A percentile compares a stretch with the other conserved stretches of the same genome.
phyloP scores from a whole-genome alignment of 2,329 filamentous ascomycete species.

The Alternaria ethzedia region DNA sequence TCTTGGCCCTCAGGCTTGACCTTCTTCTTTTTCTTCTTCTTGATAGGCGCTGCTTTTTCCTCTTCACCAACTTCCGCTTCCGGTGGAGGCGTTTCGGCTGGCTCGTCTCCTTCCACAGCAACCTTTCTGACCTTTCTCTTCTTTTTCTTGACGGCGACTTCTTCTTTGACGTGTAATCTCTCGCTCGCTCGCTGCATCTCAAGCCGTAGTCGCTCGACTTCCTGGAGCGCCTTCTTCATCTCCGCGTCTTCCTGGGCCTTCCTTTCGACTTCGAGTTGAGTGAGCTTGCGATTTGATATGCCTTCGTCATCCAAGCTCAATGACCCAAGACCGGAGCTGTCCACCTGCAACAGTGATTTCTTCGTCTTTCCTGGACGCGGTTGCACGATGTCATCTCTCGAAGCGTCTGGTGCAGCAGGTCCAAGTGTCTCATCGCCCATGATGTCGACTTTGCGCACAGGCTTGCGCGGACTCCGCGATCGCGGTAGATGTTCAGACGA shows the following conservation, averaged over 20 bases:
- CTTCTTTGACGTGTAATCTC: constrained; percentile 72
- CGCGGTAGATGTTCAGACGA: constrained; percentile 27
- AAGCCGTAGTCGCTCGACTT: constrained; percentile 83
- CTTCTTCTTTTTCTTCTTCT: constrained; percentile 55
- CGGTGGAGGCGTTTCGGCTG: constrained; percentile 53
- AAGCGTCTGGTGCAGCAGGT: constrained; percentile 37
- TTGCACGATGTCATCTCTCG: constrained; percentile 41
- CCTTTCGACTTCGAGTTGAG: constrained; percentile 65
- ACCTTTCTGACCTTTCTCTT: constrained; percentile 56
- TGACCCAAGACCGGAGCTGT: constrained; percentile 79
- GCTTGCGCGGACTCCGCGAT: constrained; percentile 38
- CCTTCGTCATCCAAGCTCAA: constrained; percentile 67
- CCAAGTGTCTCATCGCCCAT: constrained; percentile 57
- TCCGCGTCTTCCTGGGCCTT: constrained; percentile 81
- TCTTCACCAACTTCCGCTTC: constrained; percentile 18
- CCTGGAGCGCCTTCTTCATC: constrained; percentile 85
- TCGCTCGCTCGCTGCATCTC: constrained; percentile 89
- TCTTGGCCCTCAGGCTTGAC: constrained; percentile 35
- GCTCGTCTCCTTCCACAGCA: constrained; percentile 62
- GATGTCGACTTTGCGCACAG: constrained; percentile 52
- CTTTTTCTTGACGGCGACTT: constrained; percentile 69
- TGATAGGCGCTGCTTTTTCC: constrained; percentile 20
- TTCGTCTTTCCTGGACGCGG: constrained; percentile 50
- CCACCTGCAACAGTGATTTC: constrained; percentile 79
- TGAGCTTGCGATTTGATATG: constrained; percentile 29